A percentile compares a stretch with the other conserved stretches of the same genome.
Conservation (phyloP, 2,329 filamentous ascomycete species). For the Alternaria rosae region DNA sequence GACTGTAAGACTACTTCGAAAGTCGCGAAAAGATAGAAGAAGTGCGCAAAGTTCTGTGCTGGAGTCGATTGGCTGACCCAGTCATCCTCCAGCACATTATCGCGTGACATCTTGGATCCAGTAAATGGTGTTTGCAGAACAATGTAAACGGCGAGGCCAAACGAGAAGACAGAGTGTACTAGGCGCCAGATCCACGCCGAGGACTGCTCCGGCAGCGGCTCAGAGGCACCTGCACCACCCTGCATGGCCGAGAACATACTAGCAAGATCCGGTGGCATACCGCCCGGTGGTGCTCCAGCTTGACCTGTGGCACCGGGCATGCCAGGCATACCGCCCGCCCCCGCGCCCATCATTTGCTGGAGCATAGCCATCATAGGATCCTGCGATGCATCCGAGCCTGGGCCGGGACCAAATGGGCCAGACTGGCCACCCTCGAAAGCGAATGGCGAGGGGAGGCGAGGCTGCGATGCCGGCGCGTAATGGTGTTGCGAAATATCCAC, state of each 20-base stretch:
- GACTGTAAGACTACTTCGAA: slow-evolving; percentile 76
- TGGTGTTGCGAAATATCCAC: slow-evolving; percentile 80
- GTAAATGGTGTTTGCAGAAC: slow-evolving; percentile 72
- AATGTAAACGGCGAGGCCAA: slow-evolving; percentile 75
- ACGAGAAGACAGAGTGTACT: slow-evolving; percentile 74
- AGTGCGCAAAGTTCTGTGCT: slow-evolving; percentile 57
- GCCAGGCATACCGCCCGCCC: slow-evolving; percentile 47
- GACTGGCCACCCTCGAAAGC: slow-evolving; percentile 37
- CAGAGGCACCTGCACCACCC: slow-evolving; percentile 48
- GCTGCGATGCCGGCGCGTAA: slow-evolving; percentile 64
- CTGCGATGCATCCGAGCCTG: slow-evolving; percentile 48
- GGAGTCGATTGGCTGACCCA: slow-evolving; percentile 45
- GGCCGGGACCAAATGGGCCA: slow-evolving; percentile 27
- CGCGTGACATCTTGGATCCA: slow-evolving; percentile 68
- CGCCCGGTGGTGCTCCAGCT: slow-evolving; percentile 35
- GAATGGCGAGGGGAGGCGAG: slow-evolving; percentile 50
- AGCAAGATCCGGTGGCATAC: slow-evolving; percentile 52
- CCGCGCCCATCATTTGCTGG: slow-evolving; percentile 71
- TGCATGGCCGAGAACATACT: slow-evolving; percentile 57
- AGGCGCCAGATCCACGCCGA: slow-evolving; percentile 71
- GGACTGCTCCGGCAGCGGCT: slow-evolving; percentile 50
- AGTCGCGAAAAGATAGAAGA: slow-evolving; percentile 84
- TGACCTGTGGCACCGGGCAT: slow-evolving; percentile 38
- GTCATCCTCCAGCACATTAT: slow-evolving; percentile 35
- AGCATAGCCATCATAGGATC: slow-evolving; percentile 79